Evolutionary conservation across 139 green algal genomes (phyloP), one percentile per base, ranked within the genome.

Genomic region (Parachlorella kessleri): DNA sequence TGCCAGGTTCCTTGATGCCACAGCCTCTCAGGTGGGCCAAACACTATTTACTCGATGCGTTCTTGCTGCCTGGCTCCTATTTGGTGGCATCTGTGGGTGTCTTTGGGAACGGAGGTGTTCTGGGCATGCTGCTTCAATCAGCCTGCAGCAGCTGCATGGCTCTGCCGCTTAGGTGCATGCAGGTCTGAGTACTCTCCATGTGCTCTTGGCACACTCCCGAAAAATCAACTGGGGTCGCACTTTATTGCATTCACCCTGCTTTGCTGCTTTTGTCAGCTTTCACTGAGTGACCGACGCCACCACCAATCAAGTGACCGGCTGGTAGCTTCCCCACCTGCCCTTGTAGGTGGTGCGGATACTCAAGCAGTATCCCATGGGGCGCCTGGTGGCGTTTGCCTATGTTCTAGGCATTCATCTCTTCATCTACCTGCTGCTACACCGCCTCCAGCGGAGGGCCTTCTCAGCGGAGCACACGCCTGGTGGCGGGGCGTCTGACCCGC

Each of bases 401-500:
- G 36, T 93, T 4, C 55, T 93, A 21, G 72, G 86, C 53, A 82
- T 97, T 14, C 93, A 97, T 76, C 36, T 93, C 33, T 94, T 94
- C 71, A 78, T 96, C 6, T 96, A 93, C 76, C 36, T 92, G 23
- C 70, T 96, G 48, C 85, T 92, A 24, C 76, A 81, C 35, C 81
- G 87, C 26, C 83, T 28, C 24, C 70, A 40, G 40, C 48, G 48
- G 14, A 14, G 48, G 14, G 48, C 48, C n/a, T n/a, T n/a, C n/a
- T n/a, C n/a, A n/a, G n/a, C n/a, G n/a, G n/a, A n/a, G n/a, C n/a
- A n/a, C n/a, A n/a, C n/a, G n/a, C n/a, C n/a, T n/a, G n/a, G n/a
- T n/a, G n/a, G n/a, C n/a, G n/a, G n/a, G n/a, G n/a, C n/a, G n/a
- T n/a, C n/a, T n/a, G n/a, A n/a, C n/a, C n/a, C n/a, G n/a, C n/a